These are phyloP conservation scores for Colletotrichum magnum DNA, from an alignment of 2,329 filamentous ascomycete species.

Conservation along the genomic window DNA sequence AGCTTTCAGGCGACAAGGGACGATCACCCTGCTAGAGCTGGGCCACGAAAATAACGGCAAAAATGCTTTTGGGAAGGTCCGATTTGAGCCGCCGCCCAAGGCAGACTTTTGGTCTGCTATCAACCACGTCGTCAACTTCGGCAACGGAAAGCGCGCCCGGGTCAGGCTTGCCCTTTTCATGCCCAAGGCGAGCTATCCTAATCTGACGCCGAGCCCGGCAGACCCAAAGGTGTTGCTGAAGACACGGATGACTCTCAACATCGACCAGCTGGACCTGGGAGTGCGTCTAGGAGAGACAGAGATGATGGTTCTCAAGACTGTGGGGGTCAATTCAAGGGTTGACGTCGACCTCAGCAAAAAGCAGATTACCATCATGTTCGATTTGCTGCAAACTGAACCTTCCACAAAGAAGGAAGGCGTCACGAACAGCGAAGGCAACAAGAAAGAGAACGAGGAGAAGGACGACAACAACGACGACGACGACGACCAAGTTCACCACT, in stretches of 20 bases:
- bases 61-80: constrained; percentile 61
- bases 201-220: constrained; percentile 48
- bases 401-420: not conserved
- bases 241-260: constrained; percentile 56
- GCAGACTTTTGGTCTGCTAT: constrained; percentile 64
- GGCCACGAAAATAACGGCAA: constrained; percentile 55
- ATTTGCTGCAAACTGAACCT: constrained; percentile 1
- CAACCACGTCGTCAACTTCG: constrained; percentile 44
- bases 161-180: constrained; percentile 9
- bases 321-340: constrained; percentile 48
- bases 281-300: constrained; percentile 65
- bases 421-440: not conserved
- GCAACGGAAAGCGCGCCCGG: constrained; percentile 2
- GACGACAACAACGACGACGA: constrained; percentile 40
- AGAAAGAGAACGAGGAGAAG: not conserved
- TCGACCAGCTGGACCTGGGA: constrained; percentile 72
- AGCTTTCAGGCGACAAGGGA: constrained; percentile 66
- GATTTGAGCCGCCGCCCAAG: constrained; percentile 71
- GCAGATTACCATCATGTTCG: constrained; percentile 58
- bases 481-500: constrained; percentile 45
- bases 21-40: constrained; percentile 70
- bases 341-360: constrained; percentile 56
- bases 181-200: not conserved
- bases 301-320: constrained; percentile 72
- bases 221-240: constrained; percentile 49